Conservation (phyloP, 2,329 filamentous ascomycete species). For the Penicillium brasilianum region DNA sequence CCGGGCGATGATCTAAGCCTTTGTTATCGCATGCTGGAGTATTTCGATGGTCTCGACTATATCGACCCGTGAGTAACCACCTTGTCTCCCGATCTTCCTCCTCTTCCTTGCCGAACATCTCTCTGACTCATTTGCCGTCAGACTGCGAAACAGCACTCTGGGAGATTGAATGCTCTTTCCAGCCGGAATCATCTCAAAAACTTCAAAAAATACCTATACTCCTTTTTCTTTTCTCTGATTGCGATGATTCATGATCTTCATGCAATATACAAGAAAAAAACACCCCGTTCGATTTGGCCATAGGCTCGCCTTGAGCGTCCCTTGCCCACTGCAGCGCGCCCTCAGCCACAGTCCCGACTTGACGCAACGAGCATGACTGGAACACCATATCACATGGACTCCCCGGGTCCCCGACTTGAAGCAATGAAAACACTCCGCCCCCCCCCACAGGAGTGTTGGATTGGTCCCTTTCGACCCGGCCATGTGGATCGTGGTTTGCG, state of each 20-base stretch:
- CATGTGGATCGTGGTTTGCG: constrained; percentile 37
- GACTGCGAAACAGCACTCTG: constrained; percentile 30
- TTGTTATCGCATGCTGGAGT: constrained; percentile 56
- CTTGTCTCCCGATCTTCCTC: neutral
- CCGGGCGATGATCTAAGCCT: constrained; percentile 51
- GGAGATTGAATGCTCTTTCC: constrained; percentile 33
- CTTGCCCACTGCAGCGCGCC: constrained; percentile 23
- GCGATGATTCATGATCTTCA: constrained; percentile 28
- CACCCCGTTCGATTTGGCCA: constrained; percentile 20
- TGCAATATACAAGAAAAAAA: constrained; percentile 22
- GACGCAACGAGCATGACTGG: constrained; percentile 21
- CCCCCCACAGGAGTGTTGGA: constrained; percentile 34
- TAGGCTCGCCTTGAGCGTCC: constrained; percentile 14
- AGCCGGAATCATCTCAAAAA: constrained; percentile 14
- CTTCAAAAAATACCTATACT: constrained; percentile 23
- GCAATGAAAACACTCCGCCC: constrained; percentile 45
- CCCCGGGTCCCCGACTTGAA: constrained; percentile 47
- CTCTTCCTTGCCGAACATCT: neutral
- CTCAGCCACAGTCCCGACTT: constrained; percentile 18
- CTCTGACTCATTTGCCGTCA: constrained; percentile 25
- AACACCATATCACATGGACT: constrained; percentile 38
- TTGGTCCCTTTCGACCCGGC: constrained; percentile 47
- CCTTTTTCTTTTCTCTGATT: constrained; percentile 22
- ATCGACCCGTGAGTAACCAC: constrained; percentile 47
- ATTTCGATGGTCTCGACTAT: constrained; percentile 56